phyloP scores from a whole-genome alignment of 768 basidiomycete species.

The Ephemerocybe angulata region DNA sequence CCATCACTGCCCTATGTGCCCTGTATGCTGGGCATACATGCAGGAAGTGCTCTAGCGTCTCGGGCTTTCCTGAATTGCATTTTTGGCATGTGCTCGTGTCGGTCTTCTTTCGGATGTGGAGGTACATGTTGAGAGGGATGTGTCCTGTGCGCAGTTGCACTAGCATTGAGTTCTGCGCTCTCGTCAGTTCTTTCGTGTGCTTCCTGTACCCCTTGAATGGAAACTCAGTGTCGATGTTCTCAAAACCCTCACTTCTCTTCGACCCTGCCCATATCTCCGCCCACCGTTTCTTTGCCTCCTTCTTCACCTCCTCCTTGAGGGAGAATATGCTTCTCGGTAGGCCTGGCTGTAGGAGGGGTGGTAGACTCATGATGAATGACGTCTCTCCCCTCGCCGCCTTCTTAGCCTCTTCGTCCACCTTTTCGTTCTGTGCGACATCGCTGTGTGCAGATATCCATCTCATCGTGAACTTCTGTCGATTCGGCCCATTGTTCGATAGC shows the following conservation, averaged over 20 bases:
- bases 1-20: background rate
- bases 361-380: slow-evolving; percentile 5
- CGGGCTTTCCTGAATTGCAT: background rate
- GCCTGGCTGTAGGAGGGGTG: background rate
- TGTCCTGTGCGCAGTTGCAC: slow-evolving; percentile 28
- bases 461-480: slow-evolving; percentile 5
- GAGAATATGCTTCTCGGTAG: slow-evolving; percentile 17
- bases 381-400: slow-evolving; percentile 9
- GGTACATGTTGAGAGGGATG: slow-evolving; percentile 20
- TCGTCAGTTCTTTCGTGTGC: background rate
- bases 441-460: slow-evolving; percentile 26
- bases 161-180: slow-evolving; percentile 15
- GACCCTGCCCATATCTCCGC: slow-evolving; percentile 10
- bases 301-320: slow-evolving; percentile 7
- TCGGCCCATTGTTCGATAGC: background rate
- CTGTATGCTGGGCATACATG: slow-evolving; percentile 3
- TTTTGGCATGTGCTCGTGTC: slow-evolving; percentile 1
- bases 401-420: slow-evolving; percentile 26
- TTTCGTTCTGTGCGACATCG: slow-evolving; percentile 24
- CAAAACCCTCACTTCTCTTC: slow-evolving; percentile 2
- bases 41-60: slow-evolving; percentile 8
- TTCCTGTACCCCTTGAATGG: slow-evolving; percentile 15
- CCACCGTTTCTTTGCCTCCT: slow-evolving; percentile 8
- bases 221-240: slow-evolving; percentile 11
- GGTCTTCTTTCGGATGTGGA: slow-evolving; percentile 1